Conservation (phyloP, 1,139 yeast genomes). For the Eremothecium sinecaudum region DNA sequence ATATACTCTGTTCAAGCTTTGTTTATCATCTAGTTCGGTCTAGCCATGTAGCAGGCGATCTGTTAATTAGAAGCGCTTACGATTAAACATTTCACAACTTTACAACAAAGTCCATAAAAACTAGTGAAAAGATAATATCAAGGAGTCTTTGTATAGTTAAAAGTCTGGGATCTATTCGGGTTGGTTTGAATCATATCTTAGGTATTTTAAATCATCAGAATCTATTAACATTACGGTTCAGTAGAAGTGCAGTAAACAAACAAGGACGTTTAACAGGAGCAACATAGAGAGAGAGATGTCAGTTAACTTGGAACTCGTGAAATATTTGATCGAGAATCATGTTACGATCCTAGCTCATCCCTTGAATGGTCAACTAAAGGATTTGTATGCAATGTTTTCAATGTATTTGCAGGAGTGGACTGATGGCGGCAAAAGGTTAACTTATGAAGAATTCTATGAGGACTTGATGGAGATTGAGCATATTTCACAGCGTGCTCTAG, state of each 20-base stretch:
- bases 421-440: conserved; percentile 1
- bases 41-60: no score
- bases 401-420: conserved; percentile 8
- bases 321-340: conserved; percentile 20
- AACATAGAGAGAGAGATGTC: conserved; percentile 7
- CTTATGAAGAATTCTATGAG: conserved; percentile 11
- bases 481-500: conserved; percentile 12
- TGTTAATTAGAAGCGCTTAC: no score
- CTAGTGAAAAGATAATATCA: no score
- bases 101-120: no score
- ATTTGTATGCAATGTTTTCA: conserved; percentile 15
- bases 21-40: no score
- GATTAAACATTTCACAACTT: no score
- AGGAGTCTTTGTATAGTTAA: no score
- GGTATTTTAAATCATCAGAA: no score
- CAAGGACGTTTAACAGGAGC: neutral
- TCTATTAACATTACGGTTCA: no score
- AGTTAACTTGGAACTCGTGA: conserved; percentile 12
- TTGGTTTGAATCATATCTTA: no score
- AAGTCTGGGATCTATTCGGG: no score
- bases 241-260: conserved; percentile 2
- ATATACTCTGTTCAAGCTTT: no score
- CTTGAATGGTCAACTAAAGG: conserved; percentile 18
- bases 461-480: conserved; percentile 12
- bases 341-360: conserved; percentile 15